Evolutionary conservation across 2,329 filamentous ascomycete genomes (phyloP).

Genomic region (Pestalotiopsis sp.): DNA sequence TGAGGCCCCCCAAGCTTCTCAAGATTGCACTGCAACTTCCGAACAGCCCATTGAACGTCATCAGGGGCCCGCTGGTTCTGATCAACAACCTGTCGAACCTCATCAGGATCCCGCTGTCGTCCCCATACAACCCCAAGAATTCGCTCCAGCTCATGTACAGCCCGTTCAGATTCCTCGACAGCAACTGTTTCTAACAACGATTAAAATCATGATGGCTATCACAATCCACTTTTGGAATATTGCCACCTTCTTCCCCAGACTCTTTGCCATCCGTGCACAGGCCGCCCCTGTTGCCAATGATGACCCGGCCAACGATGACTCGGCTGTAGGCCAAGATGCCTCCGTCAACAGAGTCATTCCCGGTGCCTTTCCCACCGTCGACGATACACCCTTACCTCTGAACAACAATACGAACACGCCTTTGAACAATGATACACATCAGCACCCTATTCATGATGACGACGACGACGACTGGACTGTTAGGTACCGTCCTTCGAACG

Average conservation of each 20-base stretch:
- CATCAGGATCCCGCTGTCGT: no score
- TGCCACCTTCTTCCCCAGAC: background rate
- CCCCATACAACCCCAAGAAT: no score
- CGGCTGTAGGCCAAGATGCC: background rate
- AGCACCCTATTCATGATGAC: background rate
- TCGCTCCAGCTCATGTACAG: no score
- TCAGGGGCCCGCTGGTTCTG: no score
- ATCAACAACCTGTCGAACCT: no score
- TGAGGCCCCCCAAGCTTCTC: no score
- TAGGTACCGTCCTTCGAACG: constrained; percentile 1
- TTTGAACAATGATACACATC: background rate
- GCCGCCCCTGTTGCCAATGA: background rate
- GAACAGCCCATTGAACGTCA: no score
- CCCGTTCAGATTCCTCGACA: no score
- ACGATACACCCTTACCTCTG: background rate
- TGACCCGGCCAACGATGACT: background rate
- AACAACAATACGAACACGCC: background rate
- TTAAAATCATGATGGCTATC: background rate
- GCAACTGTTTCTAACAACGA: background rate
- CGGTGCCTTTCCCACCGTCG: background rate
- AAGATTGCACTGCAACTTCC: no score
- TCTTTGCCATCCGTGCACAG: background rate
- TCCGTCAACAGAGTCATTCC: background rate
- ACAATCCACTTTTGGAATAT: background rate
- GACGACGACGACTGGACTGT: background rate